Conservation (phyloP, 1,284 basidiomycete genomes). For the Ustilago cynodontis region DNA sequence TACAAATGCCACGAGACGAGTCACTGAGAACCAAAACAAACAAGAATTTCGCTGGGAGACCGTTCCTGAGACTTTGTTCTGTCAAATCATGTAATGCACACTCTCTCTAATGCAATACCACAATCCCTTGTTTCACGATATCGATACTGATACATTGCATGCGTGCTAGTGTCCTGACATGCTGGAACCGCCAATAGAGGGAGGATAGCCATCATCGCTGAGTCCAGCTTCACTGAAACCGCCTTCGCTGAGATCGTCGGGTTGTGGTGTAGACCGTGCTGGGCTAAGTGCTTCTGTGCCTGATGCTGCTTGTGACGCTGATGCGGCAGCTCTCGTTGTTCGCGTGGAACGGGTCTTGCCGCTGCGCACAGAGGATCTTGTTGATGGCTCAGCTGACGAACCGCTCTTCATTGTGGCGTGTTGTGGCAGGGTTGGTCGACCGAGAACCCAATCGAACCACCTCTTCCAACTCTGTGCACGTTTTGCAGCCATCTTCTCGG, state of each 20-base stretch:
- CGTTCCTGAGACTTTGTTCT: not conserved
- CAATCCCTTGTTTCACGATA: not conserved
- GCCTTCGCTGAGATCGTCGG: conserved; percentile 22
- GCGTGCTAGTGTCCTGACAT: conserved; percentile 22
- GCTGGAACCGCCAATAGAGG: conserved; percentile 8
- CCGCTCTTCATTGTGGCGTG: not conserved
- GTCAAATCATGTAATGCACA: not conserved
- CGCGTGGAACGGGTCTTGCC: conserved; percentile 16
- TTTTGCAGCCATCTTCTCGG: conserved; percentile 73
- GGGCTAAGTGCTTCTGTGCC: not conserved
- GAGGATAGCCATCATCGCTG: conserved; percentile 35
- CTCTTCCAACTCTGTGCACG: conserved; percentile 46
- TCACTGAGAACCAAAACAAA: no score
- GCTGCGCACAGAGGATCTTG: not conserved
- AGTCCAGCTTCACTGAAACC: conserved; percentile 28
- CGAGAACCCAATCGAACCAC: conserved; percentile 38
- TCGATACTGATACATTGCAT: not conserved
- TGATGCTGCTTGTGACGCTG: conserved; percentile 3
- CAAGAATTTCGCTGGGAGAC: no score
- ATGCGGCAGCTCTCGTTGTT: conserved; percentile 3
- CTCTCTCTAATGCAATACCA: conserved; percentile 9
- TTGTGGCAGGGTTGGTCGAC: conserved; percentile 3
- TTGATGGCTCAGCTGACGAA: not conserved
- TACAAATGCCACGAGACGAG: no score
- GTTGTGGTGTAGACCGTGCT: conserved; percentile 3